Base-by-base conservation (phyloP, 2,329 filamentous ascomycete genomes). In the Pseudocercospora cruenta region DNA sequence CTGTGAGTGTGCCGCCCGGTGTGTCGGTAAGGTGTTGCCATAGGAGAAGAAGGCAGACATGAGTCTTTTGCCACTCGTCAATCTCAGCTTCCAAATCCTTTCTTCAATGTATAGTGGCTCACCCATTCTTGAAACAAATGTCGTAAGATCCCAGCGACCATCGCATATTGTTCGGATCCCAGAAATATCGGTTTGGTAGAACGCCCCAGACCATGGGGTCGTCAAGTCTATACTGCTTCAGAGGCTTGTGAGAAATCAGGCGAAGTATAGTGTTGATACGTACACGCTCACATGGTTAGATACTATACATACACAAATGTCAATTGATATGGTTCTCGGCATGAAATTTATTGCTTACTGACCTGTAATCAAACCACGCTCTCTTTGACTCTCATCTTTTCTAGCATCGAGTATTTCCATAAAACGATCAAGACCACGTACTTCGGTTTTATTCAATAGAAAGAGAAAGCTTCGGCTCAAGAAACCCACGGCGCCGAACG, bases 151-250 rank as follows among this genome's bases (percentile, higher is more conserved):
- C 95, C 62, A 99, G 86, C 9, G 90, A 88, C 93, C 94, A 98
- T 77, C 95, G 88, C 74, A 93, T 85, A 76, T 94, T 95, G 63
- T 86, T 83, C 21, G 91, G 87, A 66, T 89, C 87, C 74, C 91
- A 88, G 70, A 87, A 82, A 75, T 95, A 92, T 58, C 86, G 85
- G 54, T 92, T 78, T 0, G 95, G 95, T 3, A 99, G 82, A 39
- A 93, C 87, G 19, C 94, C 95, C 94, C 94, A 99, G 72, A 97
- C 89, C 65, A 98, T 81, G 26, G 95, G 95, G 81, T 99, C 95
- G 80, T 99, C 95, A 73, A 98, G 82, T 66, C 94, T 97, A 78
- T 70, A 70, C 47, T 54, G 47, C 62, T 57, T 69, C 57, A 68
- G 62, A 57, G 22, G 54, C 19, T 47, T 33, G 63, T 62, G 43